phyloP scores from a whole-genome alignment of 2,329 filamentous ascomycete genomes.

The Fusarium papillatum region DNA sequence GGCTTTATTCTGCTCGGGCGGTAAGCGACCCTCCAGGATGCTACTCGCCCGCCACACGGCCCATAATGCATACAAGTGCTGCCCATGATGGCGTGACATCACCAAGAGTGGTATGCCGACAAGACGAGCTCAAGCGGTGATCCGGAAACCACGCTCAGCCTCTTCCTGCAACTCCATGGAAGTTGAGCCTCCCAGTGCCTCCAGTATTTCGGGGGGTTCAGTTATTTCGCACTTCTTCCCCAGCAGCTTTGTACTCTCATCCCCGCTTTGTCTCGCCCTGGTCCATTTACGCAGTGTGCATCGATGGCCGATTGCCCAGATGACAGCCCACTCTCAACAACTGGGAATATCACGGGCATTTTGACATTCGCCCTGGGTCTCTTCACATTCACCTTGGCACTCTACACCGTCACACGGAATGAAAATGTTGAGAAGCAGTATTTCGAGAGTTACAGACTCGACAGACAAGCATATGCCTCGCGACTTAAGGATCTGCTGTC shows the following conservation, averaged over 20 bases:
- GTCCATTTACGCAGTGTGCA: neutral
- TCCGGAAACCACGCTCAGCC: too few species aligned
- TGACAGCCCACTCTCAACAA: neutral
- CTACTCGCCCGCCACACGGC: too few species aligned
- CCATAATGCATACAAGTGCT: too few species aligned
- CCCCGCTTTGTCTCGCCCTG: too few species aligned
- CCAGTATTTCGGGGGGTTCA: neutral
- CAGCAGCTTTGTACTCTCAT: neutral
- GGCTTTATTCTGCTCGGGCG: too few species aligned
- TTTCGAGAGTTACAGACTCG: neutral
- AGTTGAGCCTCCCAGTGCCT: neutral
- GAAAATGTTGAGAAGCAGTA: neutral
- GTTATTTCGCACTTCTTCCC: neutral
- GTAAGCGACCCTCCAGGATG: too few species aligned
- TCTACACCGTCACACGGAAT: neutral
- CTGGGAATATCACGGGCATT: neutral
- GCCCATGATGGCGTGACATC: too few species aligned
- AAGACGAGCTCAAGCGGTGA: neutral
- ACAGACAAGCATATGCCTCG: neutral
- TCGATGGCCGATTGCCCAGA: neutral
- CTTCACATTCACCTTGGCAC: neutral
- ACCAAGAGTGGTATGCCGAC: too few species aligned
- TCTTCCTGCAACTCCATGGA: neutral
- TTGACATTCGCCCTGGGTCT: neutral
- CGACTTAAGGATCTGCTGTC: neutral